phyloP scores from a whole-genome alignment of 345 rosid genomes.

The Noccaea caerulescens region DNA sequence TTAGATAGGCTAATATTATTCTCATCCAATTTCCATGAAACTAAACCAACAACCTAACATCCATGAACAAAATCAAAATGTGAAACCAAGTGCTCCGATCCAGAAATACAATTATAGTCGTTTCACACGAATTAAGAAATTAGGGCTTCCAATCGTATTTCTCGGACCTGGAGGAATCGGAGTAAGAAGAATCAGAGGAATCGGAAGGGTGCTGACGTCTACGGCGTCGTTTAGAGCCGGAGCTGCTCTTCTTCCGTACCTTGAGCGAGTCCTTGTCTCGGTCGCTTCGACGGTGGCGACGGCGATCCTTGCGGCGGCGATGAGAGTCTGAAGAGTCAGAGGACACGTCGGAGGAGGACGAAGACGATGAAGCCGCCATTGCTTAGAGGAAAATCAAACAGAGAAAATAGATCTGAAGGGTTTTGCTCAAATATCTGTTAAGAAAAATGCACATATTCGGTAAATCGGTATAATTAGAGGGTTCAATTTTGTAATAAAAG shows the following conservation, averaged over 20 bases:
- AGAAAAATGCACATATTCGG: not conserved
- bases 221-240: conserved; percentile 66
- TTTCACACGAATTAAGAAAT: not conserved
- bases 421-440: conserved; percentile 14
- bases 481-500: not conserved
- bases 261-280: conserved; percentile 64
- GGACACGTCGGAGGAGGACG: conserved; percentile 52
- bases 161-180: conserved; percentile 66
- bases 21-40: not conserved
- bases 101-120: not conserved
- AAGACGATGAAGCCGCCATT: conserved; percentile 80
- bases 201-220: conserved; percentile 54
- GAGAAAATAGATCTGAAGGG: conserved; percentile 31
- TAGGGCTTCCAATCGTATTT: conserved; percentile 15
- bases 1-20: not conserved
- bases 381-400: conserved; percentile 21
- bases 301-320: conserved; percentile 59
- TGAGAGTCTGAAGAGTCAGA: conserved; percentile 59
- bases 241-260: conserved; percentile 67
- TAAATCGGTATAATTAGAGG: not conserved
- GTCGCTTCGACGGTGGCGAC: conserved; percentile 46
- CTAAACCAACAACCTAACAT: conserved; percentile 9
- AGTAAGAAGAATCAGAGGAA: conserved; percentile 55
- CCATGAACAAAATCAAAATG: not conserved
- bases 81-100: not conserved